A percentile compares a stretch with the other conserved stretches of the same genome.
Evolutionary conservation across 2,329 filamentous ascomycete genomes (phyloP).

Genomic region (Akanthomyces uredinophilus): DNA sequence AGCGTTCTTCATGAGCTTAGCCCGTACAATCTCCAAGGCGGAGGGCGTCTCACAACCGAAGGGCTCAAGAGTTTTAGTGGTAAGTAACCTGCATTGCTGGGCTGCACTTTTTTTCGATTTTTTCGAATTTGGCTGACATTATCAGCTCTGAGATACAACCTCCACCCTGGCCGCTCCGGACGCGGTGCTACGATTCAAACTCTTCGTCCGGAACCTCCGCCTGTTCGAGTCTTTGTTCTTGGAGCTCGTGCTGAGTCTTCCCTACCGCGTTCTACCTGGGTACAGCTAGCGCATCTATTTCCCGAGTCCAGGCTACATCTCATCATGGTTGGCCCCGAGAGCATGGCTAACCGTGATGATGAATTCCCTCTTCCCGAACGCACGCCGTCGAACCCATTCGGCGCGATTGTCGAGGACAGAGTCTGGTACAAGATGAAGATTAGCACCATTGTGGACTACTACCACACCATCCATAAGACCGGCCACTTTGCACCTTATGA

Average conservation of each 20-base stretch:
- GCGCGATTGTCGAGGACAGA: constrained; percentile 88
- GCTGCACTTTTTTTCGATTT: no score
- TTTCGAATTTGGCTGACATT: constrained; percentile 17
- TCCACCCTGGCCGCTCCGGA: constrained; percentile 81
- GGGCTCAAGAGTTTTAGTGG: constrained; percentile 91
- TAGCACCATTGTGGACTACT: constrained; percentile 96
- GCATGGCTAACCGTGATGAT: constrained; percentile 87
- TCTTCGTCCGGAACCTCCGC: constrained; percentile 76
- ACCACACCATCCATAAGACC: constrained; percentile 89
- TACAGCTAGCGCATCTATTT: constrained; percentile 91
- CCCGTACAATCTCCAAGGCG: constrained; percentile 76
- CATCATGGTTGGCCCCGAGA: constrained; percentile 92
- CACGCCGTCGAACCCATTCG: constrained; percentile 83
- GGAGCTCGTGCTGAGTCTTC: constrained; percentile 97
- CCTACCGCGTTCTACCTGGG: constrained; percentile 87
- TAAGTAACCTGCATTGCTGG: constrained; percentile 38
- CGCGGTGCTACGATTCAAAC: constrained; percentile 70
- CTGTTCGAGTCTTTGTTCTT: constrained; percentile 86
- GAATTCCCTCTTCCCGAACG: constrained; percentile 88
- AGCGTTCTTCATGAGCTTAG: constrained; percentile 92
- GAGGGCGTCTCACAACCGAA: constrained; percentile 74
- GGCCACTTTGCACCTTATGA: constrained; percentile 91
- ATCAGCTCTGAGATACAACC: constrained; percentile 80
- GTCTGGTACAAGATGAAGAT: constrained; percentile 90
- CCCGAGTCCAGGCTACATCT: constrained; percentile 86